Percentiles rank a stretch among this genome's conserved stretches.
phyloP scores from a whole-genome alignment of 257 asterid genomes.

The Coffea canephora region DNA sequence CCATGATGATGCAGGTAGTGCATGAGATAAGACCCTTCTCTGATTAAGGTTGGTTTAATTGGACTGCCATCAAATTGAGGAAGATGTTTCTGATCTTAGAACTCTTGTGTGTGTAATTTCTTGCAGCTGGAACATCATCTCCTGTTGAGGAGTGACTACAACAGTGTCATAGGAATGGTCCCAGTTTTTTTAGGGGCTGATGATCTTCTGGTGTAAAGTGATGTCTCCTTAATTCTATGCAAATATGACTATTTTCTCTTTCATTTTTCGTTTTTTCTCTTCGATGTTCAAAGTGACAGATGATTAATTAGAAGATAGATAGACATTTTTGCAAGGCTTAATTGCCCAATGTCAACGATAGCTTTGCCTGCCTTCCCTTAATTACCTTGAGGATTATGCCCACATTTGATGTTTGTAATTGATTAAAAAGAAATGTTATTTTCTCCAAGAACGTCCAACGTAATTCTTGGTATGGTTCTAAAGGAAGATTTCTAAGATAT shows the following conservation, averaged over 20 bases:
- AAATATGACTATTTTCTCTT: slow-evolving; percentile 18
- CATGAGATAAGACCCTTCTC: background rate
- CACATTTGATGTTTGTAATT: slow-evolving; percentile 2
- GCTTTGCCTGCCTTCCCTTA: slow-evolving; percentile 2
- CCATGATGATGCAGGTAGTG: slow-evolving; percentile 16
- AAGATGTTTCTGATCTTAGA: background rate
- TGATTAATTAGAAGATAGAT: background rate
- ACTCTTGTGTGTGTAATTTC: background rate
- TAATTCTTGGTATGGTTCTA: background rate
- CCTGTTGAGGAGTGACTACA: slow-evolving; percentile 18
- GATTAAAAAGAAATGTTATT: background rate
- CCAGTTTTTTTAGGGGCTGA: slow-evolving; percentile 12
- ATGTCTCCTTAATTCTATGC: slow-evolving; percentile 14
- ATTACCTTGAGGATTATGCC: slow-evolving; percentile 1
- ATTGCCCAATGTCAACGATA: slow-evolving; percentile 15
- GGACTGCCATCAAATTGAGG: background rate
- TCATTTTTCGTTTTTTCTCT: background rate
- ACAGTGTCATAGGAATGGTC: slow-evolving; percentile 5
- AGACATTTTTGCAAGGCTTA: slow-evolving; percentile 12
- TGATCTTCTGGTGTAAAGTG: slow-evolving; percentile 25
- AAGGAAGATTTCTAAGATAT: background rate
- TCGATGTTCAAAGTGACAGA: slow-evolving; percentile 6
- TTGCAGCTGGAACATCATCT: slow-evolving; percentile 32
- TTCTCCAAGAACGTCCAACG: background rate
- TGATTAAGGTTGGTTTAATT: background rate